phyloP scores from a whole-genome alignment of 306 rosid genomes.

The Aeschynomene evenia region DNA sequence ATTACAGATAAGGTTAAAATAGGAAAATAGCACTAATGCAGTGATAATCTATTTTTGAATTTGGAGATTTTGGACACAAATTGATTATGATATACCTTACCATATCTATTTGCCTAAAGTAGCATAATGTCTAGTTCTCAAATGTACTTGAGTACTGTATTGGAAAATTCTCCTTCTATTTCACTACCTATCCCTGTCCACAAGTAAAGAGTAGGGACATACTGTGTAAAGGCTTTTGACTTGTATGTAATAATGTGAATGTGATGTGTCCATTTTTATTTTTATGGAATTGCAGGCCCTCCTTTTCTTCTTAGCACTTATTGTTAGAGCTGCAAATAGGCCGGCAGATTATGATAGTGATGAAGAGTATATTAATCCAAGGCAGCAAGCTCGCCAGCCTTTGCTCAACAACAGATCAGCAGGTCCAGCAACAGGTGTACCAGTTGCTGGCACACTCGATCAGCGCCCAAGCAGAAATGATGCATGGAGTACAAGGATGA shows the following conservation, averaged over 20 bases:
- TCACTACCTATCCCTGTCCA: slow-evolving; percentile 5
- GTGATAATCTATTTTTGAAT: slow-evolving; percentile 3
- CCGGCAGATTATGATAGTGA: slow-evolving; percentile 89
- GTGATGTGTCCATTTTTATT: slow-evolving; percentile 15
- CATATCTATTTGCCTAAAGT: slow-evolving; percentile 2
- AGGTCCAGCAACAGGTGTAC: slow-evolving; percentile 70
- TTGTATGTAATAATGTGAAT: slow-evolving; percentile 6
- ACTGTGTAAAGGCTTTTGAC: background rate
- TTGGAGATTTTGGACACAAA: background rate
- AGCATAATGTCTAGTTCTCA: background rate
- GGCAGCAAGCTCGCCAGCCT: slow-evolving; percentile 84
- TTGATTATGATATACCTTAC: slow-evolving; percentile 1
- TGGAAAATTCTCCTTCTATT: slow-evolving; percentile 5
- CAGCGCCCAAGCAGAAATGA: slow-evolving; percentile 86
- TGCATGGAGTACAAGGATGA: slow-evolving; percentile 99
- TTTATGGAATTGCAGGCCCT: slow-evolving; percentile 65
- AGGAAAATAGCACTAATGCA: slow-evolving; percentile 1
- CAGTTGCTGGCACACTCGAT: slow-evolving; percentile 65
- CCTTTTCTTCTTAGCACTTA: slow-evolving; percentile 80
- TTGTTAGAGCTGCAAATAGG: slow-evolving; percentile 79
- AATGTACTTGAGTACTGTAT: slow-evolving; percentile 1
- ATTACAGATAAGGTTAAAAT: background rate
- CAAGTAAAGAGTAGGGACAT: background rate
- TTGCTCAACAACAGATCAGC: slow-evolving; percentile 71
- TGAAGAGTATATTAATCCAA: slow-evolving; percentile 72